Percentiles rank a stretch among this genome's conserved stretches.
These are phyloP conservation scores for Schizochytrium sp. DNA, from an alignment of 108 stramenopile genomes.

Conservation along the genomic window DNA sequence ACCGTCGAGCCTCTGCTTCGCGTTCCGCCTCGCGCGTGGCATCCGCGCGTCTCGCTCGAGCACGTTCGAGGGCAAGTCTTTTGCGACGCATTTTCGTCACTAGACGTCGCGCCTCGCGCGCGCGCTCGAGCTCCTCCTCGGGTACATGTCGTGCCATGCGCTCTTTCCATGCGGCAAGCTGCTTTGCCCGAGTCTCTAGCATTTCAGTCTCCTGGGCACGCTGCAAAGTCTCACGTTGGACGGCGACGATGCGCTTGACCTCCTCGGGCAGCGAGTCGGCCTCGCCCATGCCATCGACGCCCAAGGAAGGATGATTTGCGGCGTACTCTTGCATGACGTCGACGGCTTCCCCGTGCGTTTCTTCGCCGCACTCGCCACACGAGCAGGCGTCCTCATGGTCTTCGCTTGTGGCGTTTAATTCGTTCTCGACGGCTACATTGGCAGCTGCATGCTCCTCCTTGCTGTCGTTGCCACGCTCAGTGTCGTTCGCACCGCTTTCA, in stretches of 20 bases:
- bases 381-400: no score
- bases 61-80: background rate
- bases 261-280: background rate
- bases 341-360: no score
- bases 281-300: background rate
- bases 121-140: background rate
- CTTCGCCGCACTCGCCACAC: no score
- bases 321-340: no score
- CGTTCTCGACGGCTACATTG: background rate
- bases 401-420: background rate
- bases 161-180: background rate
- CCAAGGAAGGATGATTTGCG: no score
- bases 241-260: background rate
- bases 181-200: background rate
- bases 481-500: no score
- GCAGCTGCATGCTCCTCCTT: no score
- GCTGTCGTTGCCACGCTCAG: no score
- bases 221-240: background rate
- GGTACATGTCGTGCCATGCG: background rate
- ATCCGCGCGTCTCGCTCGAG: background rate
- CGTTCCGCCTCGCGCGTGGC: background rate
- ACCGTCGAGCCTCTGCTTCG: background rate
- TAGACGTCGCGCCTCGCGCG: background rate
- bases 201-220: background rate
- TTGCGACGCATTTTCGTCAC: background rate